A percentile compares a stretch with the other conserved stretches of the same genome.
Conservation (phyloP, 208 protist species). For the Wallacemonas sp. region DNA sequence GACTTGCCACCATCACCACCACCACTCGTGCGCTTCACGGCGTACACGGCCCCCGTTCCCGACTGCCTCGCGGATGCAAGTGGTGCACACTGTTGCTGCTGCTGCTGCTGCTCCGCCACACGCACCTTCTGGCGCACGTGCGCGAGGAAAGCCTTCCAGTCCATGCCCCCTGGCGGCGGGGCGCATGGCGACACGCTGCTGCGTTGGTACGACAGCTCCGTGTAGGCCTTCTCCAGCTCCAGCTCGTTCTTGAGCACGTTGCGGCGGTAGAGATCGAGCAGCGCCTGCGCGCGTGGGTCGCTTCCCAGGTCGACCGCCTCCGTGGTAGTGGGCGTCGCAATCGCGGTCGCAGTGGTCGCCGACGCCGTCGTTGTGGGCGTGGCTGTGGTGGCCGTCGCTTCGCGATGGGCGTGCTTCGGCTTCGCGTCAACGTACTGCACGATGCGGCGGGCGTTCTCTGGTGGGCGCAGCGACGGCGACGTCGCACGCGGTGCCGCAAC, state of each 20-base stretch:
- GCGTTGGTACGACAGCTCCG: slow-evolving; percentile 28
- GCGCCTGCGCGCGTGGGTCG: slow-evolving; percentile 6
- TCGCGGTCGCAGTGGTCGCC: not conserved
- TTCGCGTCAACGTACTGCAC: slow-evolving; percentile 18
- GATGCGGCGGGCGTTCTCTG: slow-evolving; percentile 11
- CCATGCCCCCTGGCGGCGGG: slow-evolving; percentile 14
- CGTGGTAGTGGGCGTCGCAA: not conserved
- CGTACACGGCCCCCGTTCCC: not conserved
- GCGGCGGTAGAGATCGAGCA: slow-evolving; percentile 16
- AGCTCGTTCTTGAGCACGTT: slow-evolving; percentile 12
- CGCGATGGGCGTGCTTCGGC: not conserved
- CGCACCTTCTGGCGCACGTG: slow-evolving; percentile 11
- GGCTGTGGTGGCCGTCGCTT: not conserved
- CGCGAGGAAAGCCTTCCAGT: slow-evolving; percentile 31
- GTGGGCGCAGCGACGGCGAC: slow-evolving; percentile 21
- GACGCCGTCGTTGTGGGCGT: not conserved
- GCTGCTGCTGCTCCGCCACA: not conserved
- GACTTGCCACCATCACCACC: slow-evolving; percentile 1
- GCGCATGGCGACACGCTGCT: slow-evolving; percentile 30
- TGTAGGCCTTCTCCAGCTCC: slow-evolving; percentile 32
- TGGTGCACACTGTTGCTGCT: not conserved
- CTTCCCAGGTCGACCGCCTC: not conserved
- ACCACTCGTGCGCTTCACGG: slow-evolving; percentile 5
- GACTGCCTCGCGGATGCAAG: not conserved
- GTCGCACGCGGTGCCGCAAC: not conserved